Evolutionary conservation across 2,329 filamentous ascomycete genomes (phyloP), one percentile per base, ranked within the genome.

Genomic region (Colletotrichum sp.): DNA sequence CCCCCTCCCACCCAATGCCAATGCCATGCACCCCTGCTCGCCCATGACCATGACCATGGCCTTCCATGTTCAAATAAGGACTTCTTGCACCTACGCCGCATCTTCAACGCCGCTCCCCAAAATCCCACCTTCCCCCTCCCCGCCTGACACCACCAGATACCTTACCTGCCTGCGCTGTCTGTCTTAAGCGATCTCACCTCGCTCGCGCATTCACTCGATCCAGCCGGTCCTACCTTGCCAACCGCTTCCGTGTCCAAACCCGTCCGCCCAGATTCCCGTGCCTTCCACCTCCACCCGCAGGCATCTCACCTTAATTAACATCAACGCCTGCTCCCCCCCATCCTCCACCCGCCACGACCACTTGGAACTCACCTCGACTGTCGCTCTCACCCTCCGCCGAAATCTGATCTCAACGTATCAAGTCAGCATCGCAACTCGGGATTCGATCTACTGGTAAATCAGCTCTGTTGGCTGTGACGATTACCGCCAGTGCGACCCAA

Each of bases 51-150:
- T 32, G n/a, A 60, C 55, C 52, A 57, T 64, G 71, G 72, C 71
- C 68, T 36, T 12, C 72, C 64, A 64, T 76, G 70, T 76, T 76
- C 74, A 76, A 76, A 76, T 76, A 76, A 76, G 70, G 70, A 74
- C 74, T 69, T 52, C 44, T 52, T 74, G 59, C 34, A 24, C 44
- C 64, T 69, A 21, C 73, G 74, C 74, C 74, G 74, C 74, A 69
- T 76, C 74, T 76, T 76, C 70, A 69, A 76, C 74, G 74, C 74
- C 73, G 69, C 65, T 28, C 44, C 72, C 21, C 65, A 52, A 52
- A 52, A 52, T 76, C 73, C 69, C 70, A 74, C 74, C 39, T 52
- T 28, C 70, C 65, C 55, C 70, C 32, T 30, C 64, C 24, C 44
- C 70, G 64, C 49, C 74, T 52, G 70, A 65, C 71, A 76, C 59